Base-by-base conservation (phyloP, 208 protist genomes). In the Trypanosoma cruzi region DNA sequence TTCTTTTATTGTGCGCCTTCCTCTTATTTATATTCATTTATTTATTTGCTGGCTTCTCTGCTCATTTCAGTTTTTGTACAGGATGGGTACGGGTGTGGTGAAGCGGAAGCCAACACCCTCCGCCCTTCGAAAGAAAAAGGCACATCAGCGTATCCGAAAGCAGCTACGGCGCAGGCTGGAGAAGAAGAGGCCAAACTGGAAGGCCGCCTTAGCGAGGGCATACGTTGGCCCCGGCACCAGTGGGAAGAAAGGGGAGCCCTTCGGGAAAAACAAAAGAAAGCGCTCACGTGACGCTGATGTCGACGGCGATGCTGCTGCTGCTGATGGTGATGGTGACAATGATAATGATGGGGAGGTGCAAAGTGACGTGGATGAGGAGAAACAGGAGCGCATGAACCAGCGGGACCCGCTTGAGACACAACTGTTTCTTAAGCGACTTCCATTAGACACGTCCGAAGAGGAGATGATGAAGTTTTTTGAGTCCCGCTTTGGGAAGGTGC, bases 351-450 rank as follows among this genome's bases (percentile, higher is more conserved):
- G 53, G 36, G 90, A 96, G 77, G 89, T 96, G 65, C 88, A 96
- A 73, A 94, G 88, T 58, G 92, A 96, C 52, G 85, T 96, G 28
- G 92, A 96, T 57, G 92, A 96, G 77, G 89, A 94, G 64, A 88
- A 90, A 73, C 79, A 94, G 81, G 78, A 92, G 64, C 88, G 88
- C 42, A 58, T 96, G 74, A 96, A 96, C 72, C 55, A 88, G 73
- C 78, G 81, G 26, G 84, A 96, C 66, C 92, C 92, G 31, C 75
- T 96, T 4, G 80, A 91, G 28, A 96, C 92, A 8, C 92, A 96
- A 77, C 82, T 96, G 34, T 96, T 96, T 68, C 73, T 96, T 7
- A 93, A 92, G 75, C 73, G 81, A 46, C 71, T 96, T 24, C 92
- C 92, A 1, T 75, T 94, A n/a, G 92, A 96, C 76, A 94, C 88